phyloP scores from a whole-genome alignment of 495 filamentous ascomycete species.

The Aspergillus nanangensis region DNA sequence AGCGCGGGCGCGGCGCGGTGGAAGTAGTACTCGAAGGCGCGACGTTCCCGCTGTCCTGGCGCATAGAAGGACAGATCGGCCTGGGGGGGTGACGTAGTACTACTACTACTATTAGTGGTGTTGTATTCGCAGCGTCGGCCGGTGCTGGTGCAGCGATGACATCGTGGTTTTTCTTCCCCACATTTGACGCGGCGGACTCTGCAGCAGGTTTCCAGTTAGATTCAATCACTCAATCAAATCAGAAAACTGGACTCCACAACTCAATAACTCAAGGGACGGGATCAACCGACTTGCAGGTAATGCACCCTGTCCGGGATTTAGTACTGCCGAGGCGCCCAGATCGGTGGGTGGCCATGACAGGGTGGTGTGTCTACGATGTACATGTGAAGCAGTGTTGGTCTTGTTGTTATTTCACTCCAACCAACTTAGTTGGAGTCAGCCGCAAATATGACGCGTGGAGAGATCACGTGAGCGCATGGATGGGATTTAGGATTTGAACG shows the following conservation, averaged over 20 bases:
- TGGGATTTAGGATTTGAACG: too few species aligned
- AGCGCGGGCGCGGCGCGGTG: slow-evolving; percentile 42
- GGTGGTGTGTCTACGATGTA: too few species aligned
- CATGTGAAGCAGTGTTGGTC: too few species aligned
- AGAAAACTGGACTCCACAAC: too few species aligned
- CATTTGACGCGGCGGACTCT: slow-evolving; percentile 64
- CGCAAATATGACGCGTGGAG: too few species aligned
- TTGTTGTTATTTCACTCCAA: too few species aligned
- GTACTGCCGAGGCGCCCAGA: background rate
- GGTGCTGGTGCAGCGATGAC: slow-evolving; percentile 50
- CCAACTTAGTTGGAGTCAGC: too few species aligned
- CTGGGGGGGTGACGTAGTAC: background rate
- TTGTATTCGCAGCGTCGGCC: slow-evolving; percentile 41
- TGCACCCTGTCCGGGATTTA: background rate
- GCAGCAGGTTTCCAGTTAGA: background rate
- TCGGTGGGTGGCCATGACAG: background rate
- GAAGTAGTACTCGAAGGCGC: slow-evolving; percentile 51
- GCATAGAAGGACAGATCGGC: background rate
- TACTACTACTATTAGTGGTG: background rate
- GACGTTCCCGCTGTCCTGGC: slow-evolving; percentile 20
- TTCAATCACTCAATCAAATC: background rate
- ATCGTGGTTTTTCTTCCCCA: slow-evolving; percentile 58
- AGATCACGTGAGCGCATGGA: too few species aligned
- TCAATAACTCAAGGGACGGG: too few species aligned
- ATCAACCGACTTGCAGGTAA: background rate